phyloP scores from a whole-genome alignment of 805 yeast genomes.

The Ogataea minuta region DNA sequence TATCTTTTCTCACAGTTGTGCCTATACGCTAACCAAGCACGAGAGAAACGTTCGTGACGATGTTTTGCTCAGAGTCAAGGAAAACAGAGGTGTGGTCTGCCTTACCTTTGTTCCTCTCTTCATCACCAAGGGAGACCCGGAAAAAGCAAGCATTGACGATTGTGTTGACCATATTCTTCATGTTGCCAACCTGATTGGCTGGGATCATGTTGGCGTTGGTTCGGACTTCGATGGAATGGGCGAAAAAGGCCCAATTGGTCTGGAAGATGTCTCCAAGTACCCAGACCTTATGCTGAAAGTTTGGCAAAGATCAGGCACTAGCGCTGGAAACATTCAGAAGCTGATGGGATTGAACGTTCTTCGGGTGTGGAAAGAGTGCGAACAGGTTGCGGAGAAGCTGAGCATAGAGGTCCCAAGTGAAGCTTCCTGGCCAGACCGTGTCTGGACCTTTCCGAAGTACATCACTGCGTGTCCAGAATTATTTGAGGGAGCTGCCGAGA shows the following conservation, averaged over 20 bases:
- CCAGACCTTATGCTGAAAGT: conserved; percentile 46
- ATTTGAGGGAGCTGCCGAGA: conserved; percentile 6
- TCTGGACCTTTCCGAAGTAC: conserved; percentile 10
- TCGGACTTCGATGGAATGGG: conserved; percentile 53
- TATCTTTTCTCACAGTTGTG: conserved; percentile 49
- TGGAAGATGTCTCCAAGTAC: conserved; percentile 55
- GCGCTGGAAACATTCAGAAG: conserved; percentile 41
- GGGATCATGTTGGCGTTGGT: conserved; percentile 53
- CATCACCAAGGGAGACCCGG: conserved; percentile 25
- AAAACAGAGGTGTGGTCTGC: conserved; percentile 48
- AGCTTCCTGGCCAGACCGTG: conserved; percentile 6
- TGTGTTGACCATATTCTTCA: conserved; percentile 47
- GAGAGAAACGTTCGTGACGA: conserved; percentile 50
- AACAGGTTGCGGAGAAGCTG: conserved; percentile 25
- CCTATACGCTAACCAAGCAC: conserved; percentile 39
- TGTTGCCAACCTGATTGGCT: conserved; percentile 44
- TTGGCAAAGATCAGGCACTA: conserved; percentile 34
- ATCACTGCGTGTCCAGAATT: conserved; percentile 9
- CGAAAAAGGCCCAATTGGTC: conserved; percentile 42
- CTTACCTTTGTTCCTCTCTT: conserved; percentile 47
- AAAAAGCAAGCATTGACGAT: conserved; percentile 41
- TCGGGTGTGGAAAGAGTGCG: conserved; percentile 46
- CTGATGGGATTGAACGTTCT: conserved; percentile 45
- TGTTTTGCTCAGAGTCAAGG: conserved; percentile 38
- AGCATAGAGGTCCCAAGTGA: conserved; percentile 9